phyloP scores from a whole-genome alignment of 306 rosid species.

The Spatholobus suberectus region DNA sequence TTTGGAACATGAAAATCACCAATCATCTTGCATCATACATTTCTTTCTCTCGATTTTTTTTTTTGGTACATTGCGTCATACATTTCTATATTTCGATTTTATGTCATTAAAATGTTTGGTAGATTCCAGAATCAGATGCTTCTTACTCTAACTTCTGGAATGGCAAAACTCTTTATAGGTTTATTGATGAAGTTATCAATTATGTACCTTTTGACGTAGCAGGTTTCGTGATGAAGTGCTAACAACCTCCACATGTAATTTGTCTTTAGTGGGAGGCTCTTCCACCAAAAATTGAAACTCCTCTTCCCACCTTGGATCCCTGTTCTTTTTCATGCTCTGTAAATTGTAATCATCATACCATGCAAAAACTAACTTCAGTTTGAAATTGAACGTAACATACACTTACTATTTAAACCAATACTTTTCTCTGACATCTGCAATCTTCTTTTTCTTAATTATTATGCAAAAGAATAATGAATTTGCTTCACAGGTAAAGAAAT shows the following conservation, averaged over 20 bases:
- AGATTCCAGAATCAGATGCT: not conserved
- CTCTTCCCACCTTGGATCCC: slow-evolving; percentile 96
- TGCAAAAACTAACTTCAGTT: not conserved
- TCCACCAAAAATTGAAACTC: slow-evolving; percentile 74
- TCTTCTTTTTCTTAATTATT: too few relatives aligned
- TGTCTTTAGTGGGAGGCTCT: slow-evolving; percentile 79
- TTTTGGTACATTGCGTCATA: not conserved
- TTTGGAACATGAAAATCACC: not conserved
- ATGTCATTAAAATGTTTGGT: not conserved
- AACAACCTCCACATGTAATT: slow-evolving; percentile 77
- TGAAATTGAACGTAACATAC: not conserved
- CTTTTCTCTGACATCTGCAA: not conserved
- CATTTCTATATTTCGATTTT: not conserved
- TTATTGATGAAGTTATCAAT: not conserved
- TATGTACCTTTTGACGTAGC: slow-evolving; percentile 74
- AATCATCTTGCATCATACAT: not conserved
- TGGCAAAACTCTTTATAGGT: not conserved
- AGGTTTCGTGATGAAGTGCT: slow-evolving; percentile 82
- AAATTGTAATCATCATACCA: not conserved
- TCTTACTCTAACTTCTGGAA: not conserved
- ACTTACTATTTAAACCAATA: not conserved
- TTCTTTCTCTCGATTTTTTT: not conserved
- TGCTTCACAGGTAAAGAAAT: too few relatives aligned
- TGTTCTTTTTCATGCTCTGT: slow-evolving; percentile 73
- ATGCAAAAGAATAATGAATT: too few relatives aligned